phyloP scores from a whole-genome alignment of 805 yeast species.

The Starmerella stigmatis region DNA sequence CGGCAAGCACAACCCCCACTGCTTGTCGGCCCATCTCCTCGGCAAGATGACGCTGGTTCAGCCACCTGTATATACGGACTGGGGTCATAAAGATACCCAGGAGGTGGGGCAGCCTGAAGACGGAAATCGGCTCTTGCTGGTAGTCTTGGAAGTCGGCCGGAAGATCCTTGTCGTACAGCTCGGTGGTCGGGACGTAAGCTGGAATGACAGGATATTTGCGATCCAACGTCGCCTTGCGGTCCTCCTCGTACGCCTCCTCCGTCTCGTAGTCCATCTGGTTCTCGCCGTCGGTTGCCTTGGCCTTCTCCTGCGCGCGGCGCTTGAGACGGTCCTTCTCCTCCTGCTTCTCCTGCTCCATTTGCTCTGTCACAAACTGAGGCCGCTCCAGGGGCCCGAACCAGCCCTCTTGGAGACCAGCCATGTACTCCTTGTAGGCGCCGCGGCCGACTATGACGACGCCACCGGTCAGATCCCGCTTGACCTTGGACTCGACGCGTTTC shows the following conservation, averaged over 20 bases:
- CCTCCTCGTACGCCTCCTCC: slow-evolving; percentile 15
- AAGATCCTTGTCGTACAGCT: slow-evolving; percentile 51
- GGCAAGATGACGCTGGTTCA: slow-evolving; percentile 60
- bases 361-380: slow-evolving; percentile 31
- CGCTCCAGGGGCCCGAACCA: slow-evolving; percentile 75
- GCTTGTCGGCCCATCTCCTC: slow-evolving; percentile 51
- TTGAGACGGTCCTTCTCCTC: slow-evolving; percentile 12
- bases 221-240: slow-evolving; percentile 16
- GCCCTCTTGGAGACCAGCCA: slow-evolving; percentile 89
- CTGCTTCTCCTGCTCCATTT: slow-evolving; percentile 16
- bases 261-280: slow-evolving; percentile 15
- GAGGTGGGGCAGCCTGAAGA: slow-evolving; percentile 63
- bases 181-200: slow-evolving; percentile 34
- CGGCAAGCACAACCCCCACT: slow-evolving; percentile 43
- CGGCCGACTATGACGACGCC: slow-evolving; percentile 90
- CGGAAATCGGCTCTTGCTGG: slow-evolving; percentile 52
- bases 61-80: slow-evolving; percentile 63
- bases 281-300: slow-evolving; percentile 20
- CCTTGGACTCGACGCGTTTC: slow-evolving; percentile 28
- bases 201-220: slow-evolving; percentile 21
- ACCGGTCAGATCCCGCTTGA: slow-evolving; percentile 42
- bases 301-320: slow-evolving; percentile 16
- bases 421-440: slow-evolving; percentile 89
- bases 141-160: slow-evolving; percentile 38
- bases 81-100: slow-evolving; percentile 74